Evolutionary conservation across 257 asterid species (phyloP).

Genomic region (Gardenia jasminoides): DNA sequence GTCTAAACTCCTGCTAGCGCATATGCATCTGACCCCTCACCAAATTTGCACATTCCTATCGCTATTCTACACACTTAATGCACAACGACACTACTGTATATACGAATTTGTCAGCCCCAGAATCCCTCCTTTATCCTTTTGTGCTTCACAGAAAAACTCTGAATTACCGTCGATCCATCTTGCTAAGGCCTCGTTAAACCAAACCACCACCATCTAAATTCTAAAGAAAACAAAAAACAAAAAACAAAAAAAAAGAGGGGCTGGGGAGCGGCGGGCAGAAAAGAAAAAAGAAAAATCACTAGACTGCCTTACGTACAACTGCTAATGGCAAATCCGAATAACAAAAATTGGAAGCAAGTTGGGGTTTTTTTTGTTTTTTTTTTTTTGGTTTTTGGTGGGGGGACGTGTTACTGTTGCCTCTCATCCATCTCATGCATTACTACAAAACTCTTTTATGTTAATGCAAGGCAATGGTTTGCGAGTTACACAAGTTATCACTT

Average conservation of each 20-base stretch:
- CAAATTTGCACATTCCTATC: background rate
- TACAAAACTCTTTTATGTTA: background rate
- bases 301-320: background rate
- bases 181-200: background rate
- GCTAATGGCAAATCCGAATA: background rate
- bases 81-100: background rate
- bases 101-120: background rate
- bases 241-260: too few species aligned
- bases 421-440: background rate
- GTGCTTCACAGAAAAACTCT: background rate
- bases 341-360: background rate
- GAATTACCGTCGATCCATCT: too few species aligned
- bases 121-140: background rate
- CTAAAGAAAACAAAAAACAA: too few species aligned
- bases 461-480: slow-evolving; percentile 5
- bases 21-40: background rate
- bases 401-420: background rate
- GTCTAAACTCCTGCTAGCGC: background rate
- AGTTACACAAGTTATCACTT: background rate
- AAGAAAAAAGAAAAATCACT: too few species aligned
- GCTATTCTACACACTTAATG: background rate
- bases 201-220: background rate
- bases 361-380: too few species aligned
- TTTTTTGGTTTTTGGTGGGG: too few species aligned
- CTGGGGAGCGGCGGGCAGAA: too few species aligned